Evolutionary conservation across 208 protist genomes (phyloP).

Genomic region (Acanthamoeba sp.): DNA sequence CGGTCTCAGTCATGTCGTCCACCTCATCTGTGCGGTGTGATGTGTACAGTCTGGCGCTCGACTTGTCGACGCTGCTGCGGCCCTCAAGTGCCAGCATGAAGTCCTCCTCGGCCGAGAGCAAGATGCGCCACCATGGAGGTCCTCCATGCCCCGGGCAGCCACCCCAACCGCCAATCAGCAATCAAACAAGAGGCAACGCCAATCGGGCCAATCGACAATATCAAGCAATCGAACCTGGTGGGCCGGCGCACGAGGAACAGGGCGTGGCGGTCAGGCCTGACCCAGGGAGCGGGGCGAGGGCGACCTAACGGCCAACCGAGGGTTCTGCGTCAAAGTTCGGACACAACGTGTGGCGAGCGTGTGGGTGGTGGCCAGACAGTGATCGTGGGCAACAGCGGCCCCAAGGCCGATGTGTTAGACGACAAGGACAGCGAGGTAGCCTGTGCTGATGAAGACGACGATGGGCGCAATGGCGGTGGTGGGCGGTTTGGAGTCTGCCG

Average conservation of each 20-base stretch:
- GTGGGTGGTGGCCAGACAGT: neutral
- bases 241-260: constrained; percentile 59
- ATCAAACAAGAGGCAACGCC: neutral
- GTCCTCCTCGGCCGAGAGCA: constrained; percentile 33
- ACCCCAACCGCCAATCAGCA: neutral
- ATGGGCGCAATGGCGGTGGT: neutral
- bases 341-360: neutral
- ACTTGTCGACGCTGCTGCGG: neutral
- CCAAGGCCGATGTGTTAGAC: neutral
- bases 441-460: neutral
- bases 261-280: neutral
- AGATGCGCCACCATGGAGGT: constrained; percentile 7
- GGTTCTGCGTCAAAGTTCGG: neutral
- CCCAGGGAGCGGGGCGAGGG: neutral
- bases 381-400: neutral
- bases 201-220: too few relatives aligned
- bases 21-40: neutral
- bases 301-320: neutral
- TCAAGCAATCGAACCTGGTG: too few relatives aligned
- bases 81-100: neutral
- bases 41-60: neutral
- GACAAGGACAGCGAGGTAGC: neutral
- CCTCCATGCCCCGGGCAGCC: neutral
- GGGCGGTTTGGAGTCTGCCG: neutral
- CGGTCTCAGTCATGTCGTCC: constrained; percentile 19